Base-by-base conservation (phyloP, 2,329 filamentous ascomycete species). In the Dactylonectria estremocensis region DNA sequence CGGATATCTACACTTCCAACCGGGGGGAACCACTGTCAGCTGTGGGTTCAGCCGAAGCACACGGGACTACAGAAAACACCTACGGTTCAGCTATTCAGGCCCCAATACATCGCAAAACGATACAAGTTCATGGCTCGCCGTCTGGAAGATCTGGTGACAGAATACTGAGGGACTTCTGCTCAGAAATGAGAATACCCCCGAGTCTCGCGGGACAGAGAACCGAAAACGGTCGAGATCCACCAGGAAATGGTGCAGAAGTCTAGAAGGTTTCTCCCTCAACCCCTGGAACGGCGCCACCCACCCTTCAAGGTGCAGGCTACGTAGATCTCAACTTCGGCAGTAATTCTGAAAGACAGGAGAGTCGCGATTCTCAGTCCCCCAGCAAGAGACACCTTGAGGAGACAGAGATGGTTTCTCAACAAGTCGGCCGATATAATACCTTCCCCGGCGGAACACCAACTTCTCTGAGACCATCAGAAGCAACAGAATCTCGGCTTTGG, bases 111-210 rank as follows among this genome's bases (percentile, higher is more conserved):
- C 61, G 45, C 16, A 69, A 56, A 5, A 24, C 37, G 11, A 28
- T 40, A 28, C 18, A 46, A 33, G 24, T 24, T 3, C 37, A 63
- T 10, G 40, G 40, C 10, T 14, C 57, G 9, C 10, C 40, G 22
- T 24, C 18, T 3, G 35, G 61, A 13, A 49, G 53, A 8, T 76
- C 73, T 13, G 68, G 69, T 22, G 64, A 69, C 7, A 57, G 67
- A 33, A 73, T 71, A 24, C 74, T 76, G 5, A 61, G 69, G 14
- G 65, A 74, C 22, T 78, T 78, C 31, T 78, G 76, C 46, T 66
- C 77, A 2, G 64, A 70, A 16, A 74, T 74, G 75, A 40, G 66
- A 45, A 50, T 71, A 31, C 60, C 72, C 1, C 52, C 60, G 16
- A 64, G 7, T 5, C 46, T 73, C 10, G 14, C 53, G 46, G 58